Base-by-base conservation (phyloP, 495 filamentous ascomycete species). In the Apodospora peruviana region DNA sequence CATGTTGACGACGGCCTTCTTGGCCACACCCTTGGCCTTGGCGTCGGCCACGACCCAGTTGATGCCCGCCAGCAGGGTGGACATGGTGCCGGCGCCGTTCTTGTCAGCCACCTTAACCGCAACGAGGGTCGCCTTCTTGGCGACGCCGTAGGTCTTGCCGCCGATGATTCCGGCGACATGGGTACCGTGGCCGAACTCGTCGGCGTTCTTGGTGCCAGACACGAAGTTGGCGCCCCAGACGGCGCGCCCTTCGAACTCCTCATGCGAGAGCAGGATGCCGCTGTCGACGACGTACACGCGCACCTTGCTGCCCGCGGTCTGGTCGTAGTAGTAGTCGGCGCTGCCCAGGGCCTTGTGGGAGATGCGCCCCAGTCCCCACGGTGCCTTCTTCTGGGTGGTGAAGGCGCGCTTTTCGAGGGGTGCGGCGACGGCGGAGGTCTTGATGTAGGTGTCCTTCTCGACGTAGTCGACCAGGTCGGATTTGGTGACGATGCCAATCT, bases 41-140 rank as follows among this genome's bases (percentile, higher is more conserved):
- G 71, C 66, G 53, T 85, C 71, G 38, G 59, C 62, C 21, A 71
- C 67, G 18, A 74, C 77, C 75, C 74, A 83, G 52, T 76, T 63
- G 56, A 77, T 75, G 2, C 80, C 81, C 24, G 67, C 69, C 45
- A 85, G 65, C 48, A 85, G 66, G 40, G 34, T 38, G 0, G 54
- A 54, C 41, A 71, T 75, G 29, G 73, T 59, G 21, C 62, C 78
- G 40, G 68, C 57, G 32, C 74, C 43, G 57, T 48, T 24, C 17
- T 46, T 24, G 49, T 71, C 69, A 50, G 86, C 76, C 40, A 87
- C 82, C 65, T 87, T 86, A 54, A 87, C 81, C 42, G 81, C 75
- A 40, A 86, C 68, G 37, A 86, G 56, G 43, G 59, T 75, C n/a
- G 79, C 74, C 40, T 75, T 70, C 70, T 86, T 86, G 43, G 82